Conservation (phyloP, 768 basidiomycete genomes). For the Lentinula aciculospora region DNA sequence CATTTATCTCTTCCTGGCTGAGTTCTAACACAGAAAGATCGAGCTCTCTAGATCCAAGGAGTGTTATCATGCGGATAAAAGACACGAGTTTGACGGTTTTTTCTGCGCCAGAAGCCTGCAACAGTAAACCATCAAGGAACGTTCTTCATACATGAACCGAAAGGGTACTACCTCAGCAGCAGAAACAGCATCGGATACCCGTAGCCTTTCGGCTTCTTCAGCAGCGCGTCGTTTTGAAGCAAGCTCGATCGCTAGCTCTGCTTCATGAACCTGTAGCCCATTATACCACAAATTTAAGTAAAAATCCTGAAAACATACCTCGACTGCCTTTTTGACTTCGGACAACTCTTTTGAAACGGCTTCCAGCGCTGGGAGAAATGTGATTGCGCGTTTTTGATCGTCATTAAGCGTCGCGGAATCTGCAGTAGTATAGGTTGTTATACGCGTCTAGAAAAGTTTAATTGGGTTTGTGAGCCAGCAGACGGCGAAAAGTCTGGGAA, state of each 20-base stretch:
- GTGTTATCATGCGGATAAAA: slow-evolving; percentile 53
- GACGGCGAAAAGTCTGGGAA: slow-evolving; percentile 10
- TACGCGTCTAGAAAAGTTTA: slow-evolving; percentile 49
- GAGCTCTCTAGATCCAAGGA: slow-evolving; percentile 39
- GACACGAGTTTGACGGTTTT: slow-evolving; percentile 49
- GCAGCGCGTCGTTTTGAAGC: slow-evolving; percentile 48
- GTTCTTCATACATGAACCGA: neutral
- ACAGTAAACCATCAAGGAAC: neutral
- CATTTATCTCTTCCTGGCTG: slow-evolving; percentile 45
- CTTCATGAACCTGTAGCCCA: slow-evolving; percentile 49
- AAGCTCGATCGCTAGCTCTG: slow-evolving; percentile 53
- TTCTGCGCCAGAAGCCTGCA: slow-evolving; percentile 17
- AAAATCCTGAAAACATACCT: slow-evolving; percentile 43
- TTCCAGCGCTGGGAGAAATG: slow-evolving; percentile 70
- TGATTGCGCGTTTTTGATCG: slow-evolving; percentile 75
- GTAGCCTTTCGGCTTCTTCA: slow-evolving; percentile 50
- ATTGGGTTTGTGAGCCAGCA: neutral
- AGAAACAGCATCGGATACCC: slow-evolving; percentile 49
- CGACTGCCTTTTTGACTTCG: slow-evolving; percentile 79
- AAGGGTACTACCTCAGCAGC: slow-evolving; percentile 46
- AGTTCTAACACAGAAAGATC: slow-evolving; percentile 36
- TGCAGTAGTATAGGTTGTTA: slow-evolving; percentile 63
- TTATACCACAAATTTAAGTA: neutral
- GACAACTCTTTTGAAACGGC: slow-evolving; percentile 76
- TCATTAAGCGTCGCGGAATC: slow-evolving; percentile 76